Evolutionary conservation across 208 protist genomes (phyloP), one percentile per base, ranked within the genome.

Genomic region (Wallacemonas sp.): DNA sequence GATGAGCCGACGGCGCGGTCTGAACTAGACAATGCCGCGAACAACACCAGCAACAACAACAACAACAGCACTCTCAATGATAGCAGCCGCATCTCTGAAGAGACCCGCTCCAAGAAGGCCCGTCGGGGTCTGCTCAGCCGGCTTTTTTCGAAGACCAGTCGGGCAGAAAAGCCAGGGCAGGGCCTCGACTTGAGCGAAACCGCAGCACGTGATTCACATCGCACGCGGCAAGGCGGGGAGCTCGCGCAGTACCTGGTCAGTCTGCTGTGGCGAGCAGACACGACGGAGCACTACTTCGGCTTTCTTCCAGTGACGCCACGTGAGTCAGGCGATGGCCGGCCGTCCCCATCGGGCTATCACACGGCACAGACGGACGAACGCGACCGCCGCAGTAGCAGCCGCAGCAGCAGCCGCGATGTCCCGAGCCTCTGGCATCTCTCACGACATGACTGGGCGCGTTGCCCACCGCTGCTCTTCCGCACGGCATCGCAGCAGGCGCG

Each of bases 401-500:
- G n/a, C n/a, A n/a, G n/a, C n/a, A n/a, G n/a, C 67, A 30, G 44
- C 60, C 5, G 61, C 9, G 33, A 43, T 11, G 26, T 46, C 23
- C 47, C 47, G 2, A 32, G 47, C 34, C 17, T 58, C 47, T 41
- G 47, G 30, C 1, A 27, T 3, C 38, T 54, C 16, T 23, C 19
- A 3, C 17, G 36, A 6, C 4, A 30, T 14, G 17, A 46, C 43
- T 52, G 5, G 5, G 48, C 38, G 41, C 64, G 12, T 17, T 6
- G 73, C 29, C 74, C 81, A 11, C 76, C 73, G 17, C 58, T 87
- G 58, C 38, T 87, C 12, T 73, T 87, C 56, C 76, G 81, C 39
- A 76, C 76, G 21, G 36, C 58, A 19, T 75, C 68, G 21, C 41
- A 48, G 47, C 62, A 78, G 41, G 68, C 63, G n/a, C 74, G 76